These are phyloP conservation scores for Claviceps humidiphila DNA, from an alignment of 2,329 filamentous ascomycete genomes.

Conservation along the genomic window DNA sequence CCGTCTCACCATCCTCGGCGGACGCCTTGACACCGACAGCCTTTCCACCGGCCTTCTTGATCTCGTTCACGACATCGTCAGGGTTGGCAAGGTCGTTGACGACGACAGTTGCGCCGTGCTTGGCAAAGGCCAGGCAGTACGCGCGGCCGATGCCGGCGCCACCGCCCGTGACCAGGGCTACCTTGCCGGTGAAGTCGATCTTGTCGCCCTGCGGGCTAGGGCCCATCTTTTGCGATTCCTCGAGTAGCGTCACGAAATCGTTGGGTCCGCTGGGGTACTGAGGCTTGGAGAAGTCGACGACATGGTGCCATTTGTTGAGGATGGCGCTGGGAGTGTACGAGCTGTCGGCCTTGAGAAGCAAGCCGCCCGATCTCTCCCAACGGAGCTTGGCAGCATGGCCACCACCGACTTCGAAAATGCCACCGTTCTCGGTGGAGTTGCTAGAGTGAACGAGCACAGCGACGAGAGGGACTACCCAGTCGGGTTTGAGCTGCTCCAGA, in stretches of 20 bases:
- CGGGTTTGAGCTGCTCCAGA: constrained; percentile 71
- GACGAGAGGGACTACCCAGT: constrained; percentile 90
- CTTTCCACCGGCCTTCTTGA: constrained; percentile 77
- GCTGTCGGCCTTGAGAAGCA: constrained; percentile 78
- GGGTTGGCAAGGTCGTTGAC: constrained; percentile 95
- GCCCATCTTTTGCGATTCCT: constrained; percentile 67
- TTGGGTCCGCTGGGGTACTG: constrained; percentile 74
- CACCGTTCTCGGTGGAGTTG: constrained; percentile 69
- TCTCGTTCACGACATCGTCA: constrained; percentile 81
- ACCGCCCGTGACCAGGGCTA: constrained; percentile 76
- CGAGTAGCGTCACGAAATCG: constrained; percentile 76
- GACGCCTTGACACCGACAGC: constrained; percentile 88
- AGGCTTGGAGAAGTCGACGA: constrained; percentile 69
- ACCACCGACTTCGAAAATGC: constrained; percentile 87
- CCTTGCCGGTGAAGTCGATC: constrained; percentile 70
- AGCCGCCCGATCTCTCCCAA: constrained; percentile 87
- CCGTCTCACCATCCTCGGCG: constrained; percentile 79
- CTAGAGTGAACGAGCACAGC: constrained; percentile 76
- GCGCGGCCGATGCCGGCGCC: constrained; percentile 84
- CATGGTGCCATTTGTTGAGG: constrained; percentile 76
- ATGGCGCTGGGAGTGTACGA: constrained; percentile 80
- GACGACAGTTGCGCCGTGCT: constrained; percentile 70
- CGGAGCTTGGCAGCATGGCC: constrained; percentile 86
- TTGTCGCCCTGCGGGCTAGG: constrained; percentile 59
- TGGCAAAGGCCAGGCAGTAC: constrained; percentile 79